A percentile compares a stretch with the other conserved stretches of the same genome.
phyloP scores from a whole-genome alignment of 371 early-diverging fungal species.

The Batkoa obscura region DNA sequence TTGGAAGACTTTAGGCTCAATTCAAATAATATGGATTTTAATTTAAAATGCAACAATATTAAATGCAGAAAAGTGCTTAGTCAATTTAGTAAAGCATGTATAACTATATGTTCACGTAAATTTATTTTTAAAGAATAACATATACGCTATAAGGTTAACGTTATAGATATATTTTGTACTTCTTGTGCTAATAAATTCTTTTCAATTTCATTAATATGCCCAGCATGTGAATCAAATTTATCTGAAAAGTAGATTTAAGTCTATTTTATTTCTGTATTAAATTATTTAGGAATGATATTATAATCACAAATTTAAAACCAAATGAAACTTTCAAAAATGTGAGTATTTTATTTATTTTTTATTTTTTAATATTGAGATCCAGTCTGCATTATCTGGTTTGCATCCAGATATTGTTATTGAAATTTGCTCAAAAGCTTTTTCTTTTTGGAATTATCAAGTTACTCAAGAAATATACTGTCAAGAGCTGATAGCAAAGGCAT shows the following conservation, averaged over 20 bases:
- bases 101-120: background rate
- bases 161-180: background rate
- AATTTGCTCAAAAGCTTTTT: background rate
- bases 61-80: background rate
- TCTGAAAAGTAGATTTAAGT: background rate
- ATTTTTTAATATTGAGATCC: background rate
- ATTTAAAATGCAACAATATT: background rate
- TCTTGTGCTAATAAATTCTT: background rate
- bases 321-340: background rate
- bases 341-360: background rate
- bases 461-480: slow-evolving; percentile 1
- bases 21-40: background rate
- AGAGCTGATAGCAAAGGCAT: background rate
- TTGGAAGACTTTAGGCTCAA: too few species aligned
- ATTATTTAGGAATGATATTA: background rate
- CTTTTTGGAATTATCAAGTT: slow-evolving; percentile 4
- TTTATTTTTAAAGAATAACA: too few species aligned
- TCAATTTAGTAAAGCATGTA: background rate
- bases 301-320: background rate
- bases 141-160: background rate
- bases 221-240: background rate
- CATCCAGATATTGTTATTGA: background rate
- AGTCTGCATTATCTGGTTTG: background rate
- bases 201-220: background rate
- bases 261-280: background rate